These are phyloP conservation scores for Brassica incana DNA, from an alignment of 345 rosid genomes.

Conservation along the genomic window DNA sequence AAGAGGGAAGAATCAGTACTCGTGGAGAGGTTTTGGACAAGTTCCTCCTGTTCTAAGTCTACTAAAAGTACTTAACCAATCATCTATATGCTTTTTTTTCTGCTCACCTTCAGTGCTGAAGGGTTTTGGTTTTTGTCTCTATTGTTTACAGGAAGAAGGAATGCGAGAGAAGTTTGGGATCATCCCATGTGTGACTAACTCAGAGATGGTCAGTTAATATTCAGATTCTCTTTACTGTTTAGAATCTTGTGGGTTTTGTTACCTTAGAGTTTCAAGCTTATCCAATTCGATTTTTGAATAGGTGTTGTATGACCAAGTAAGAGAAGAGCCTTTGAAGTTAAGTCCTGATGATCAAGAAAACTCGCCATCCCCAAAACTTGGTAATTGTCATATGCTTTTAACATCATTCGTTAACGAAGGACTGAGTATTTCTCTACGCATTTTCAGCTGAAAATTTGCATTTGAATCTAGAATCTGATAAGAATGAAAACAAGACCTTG, in stretches of 20 bases:
- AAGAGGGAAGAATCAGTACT: slow-evolving; percentile 72
- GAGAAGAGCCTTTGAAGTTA: slow-evolving; percentile 40
- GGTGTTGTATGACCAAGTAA: slow-evolving; percentile 48
- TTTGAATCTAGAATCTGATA: not conserved
- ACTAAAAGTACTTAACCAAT: slow-evolving; percentile 47
- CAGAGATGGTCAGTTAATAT: slow-evolving; percentile 41
- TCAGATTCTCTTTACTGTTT: not conserved
- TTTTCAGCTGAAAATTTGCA: not conserved
- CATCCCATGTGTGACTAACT: slow-evolving; percentile 39
- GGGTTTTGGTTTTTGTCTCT: not conserved
- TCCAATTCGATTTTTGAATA: slow-evolving; percentile 13
- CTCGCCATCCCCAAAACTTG: slow-evolving; percentile 48
- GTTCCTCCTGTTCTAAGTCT: slow-evolving; percentile 59
- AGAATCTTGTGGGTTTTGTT: not conserved
- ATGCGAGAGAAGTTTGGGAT: slow-evolving; percentile 51
- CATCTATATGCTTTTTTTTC: not conserved
- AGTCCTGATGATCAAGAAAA: slow-evolving; percentile 52
- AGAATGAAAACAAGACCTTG: not conserved
- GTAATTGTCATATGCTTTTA: slow-evolving; percentile 40
- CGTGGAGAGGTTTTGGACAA: slow-evolving; percentile 72
- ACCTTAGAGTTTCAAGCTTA: not conserved
- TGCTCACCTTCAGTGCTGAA: too few species aligned
- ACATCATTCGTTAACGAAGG: not conserved
- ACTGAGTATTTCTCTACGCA: not conserved
- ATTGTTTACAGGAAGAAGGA: slow-evolving; percentile 55